Percentiles rank a stretch among this genome's conserved stretches.
Evolutionary conservation across 129 eudicot species (phyloP).

Genomic region (Ambrosia artemisiifolia): DNA sequence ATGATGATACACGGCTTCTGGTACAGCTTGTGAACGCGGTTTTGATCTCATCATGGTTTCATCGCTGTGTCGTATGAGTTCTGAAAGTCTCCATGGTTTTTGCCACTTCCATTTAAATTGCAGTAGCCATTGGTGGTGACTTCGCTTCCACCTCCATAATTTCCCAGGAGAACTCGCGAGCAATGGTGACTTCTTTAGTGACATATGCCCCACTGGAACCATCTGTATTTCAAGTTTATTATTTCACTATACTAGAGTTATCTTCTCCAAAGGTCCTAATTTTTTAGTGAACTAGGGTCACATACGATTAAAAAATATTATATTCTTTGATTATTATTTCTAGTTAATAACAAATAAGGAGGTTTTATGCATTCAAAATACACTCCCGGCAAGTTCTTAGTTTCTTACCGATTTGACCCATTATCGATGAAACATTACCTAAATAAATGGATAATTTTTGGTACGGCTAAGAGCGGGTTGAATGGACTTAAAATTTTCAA

Average conservation of each 20-base stretch:
- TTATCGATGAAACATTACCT: background rate
- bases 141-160: slow-evolving; percentile 98
- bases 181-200: slow-evolving; percentile 60
- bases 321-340: background rate
- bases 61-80: slow-evolving; percentile 76
- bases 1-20: slow-evolving; percentile 47
- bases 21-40: slow-evolving; percentile 58
- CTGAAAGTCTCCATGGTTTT: slow-evolving; percentile 95
- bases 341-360: background rate
- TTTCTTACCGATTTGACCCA: background rate
- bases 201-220: slow-evolving; percentile 78
- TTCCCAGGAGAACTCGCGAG: slow-evolving; percentile 67
- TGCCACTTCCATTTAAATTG: slow-evolving; percentile 99
- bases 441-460: background rate
- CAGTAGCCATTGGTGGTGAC: slow-evolving; percentile 95
- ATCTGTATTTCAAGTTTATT: slow-evolving; percentile 43
- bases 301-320: background rate
- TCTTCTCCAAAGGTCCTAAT: background rate
- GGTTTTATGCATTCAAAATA: background rate
- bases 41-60: slow-evolving; percentile 71
- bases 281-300: background rate
- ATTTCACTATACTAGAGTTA: background rate
- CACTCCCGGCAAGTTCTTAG: background rate
- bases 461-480: background rate
- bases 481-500: background rate